Conservation (phyloP, 1,139 yeast genomes). For the Dujonia santamariae region DNA sequence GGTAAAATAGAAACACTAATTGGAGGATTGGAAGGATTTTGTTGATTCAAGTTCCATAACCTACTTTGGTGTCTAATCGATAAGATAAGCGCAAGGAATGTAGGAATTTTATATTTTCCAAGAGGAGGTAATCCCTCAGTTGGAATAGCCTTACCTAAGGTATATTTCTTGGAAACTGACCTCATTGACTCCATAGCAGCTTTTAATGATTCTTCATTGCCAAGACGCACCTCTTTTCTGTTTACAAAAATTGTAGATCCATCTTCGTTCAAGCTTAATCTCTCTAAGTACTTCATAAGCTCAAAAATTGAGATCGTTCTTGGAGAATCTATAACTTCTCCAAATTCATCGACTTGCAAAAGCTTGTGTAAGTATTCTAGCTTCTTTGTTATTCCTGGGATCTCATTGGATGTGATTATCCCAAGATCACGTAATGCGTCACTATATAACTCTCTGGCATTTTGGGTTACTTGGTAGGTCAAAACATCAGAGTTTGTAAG, state of each 20-base stretch:
- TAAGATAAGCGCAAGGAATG: slow-evolving; percentile 43
- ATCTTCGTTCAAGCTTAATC: slow-evolving; percentile 12
- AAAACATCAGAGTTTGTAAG: slow-evolving; percentile 35
- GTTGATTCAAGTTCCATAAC: slow-evolving; percentile 38
- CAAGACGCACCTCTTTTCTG: too few relatives aligned
- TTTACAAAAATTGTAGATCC: too few relatives aligned
- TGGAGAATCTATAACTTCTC: slow-evolving; percentile 35
- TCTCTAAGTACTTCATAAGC: slow-evolving; percentile 33
- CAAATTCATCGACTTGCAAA: slow-evolving; percentile 47
- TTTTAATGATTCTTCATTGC: too few relatives aligned
- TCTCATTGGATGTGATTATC: slow-evolving; percentile 27
- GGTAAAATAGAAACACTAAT: slow-evolving; percentile 49
- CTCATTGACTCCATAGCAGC: too few relatives aligned
- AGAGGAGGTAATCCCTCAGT: slow-evolving; percentile 9
- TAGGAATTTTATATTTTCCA: slow-evolving; percentile 19
- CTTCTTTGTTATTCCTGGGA: slow-evolving; percentile 33
- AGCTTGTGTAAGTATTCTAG: slow-evolving; percentile 54
- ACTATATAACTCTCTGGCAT: slow-evolving; percentile 32
- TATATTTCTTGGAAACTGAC: too few relatives aligned
- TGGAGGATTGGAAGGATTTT: slow-evolving; percentile 34
- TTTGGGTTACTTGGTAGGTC: slow-evolving; percentile 35
- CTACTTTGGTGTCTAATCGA: slow-evolving; percentile 48
- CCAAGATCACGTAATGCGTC: slow-evolving; percentile 27
- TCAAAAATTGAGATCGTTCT: slow-evolving; percentile 50
- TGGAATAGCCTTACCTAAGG: slow-evolving; percentile 9